Percentiles rank a stretch among this genome's conserved stretches.
These are phyloP conservation scores for Eucalyptus cloeziana DNA, from an alignment of 345 rosid species.

Conservation along the genomic window DNA sequence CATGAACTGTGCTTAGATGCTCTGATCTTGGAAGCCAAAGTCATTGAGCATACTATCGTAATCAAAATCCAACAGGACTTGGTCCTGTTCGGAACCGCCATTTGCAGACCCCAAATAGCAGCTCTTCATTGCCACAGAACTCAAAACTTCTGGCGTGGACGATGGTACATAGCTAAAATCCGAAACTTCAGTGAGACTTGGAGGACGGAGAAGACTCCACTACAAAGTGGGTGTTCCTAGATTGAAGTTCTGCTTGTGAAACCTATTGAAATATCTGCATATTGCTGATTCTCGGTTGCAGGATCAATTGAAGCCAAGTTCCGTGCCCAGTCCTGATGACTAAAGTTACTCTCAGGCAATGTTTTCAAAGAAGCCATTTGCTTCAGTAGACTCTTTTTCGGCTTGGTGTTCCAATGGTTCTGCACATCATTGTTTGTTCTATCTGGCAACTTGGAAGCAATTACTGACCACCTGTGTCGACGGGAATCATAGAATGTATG, in stretches of 20 bases:
- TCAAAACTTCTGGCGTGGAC: neutral
- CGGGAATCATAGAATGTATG: neutral
- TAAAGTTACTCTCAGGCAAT: neutral
- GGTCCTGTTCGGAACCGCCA: neutral
- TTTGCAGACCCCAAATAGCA: neutral
- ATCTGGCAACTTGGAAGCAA: neutral
- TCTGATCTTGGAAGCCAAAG: neutral
- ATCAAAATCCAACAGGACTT: neutral
- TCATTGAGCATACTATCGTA: neutral
- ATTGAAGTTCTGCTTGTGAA: neutral
- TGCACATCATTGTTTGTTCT: neutral
- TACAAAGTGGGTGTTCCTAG: neutral
- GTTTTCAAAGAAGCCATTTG: neutral
- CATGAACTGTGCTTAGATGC: neutral
- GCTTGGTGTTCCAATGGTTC: conserved; percentile 3
- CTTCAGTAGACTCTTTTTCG: neutral
- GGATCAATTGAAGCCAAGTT: neutral
- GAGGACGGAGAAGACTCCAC: neutral
- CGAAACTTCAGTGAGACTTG: neutral
- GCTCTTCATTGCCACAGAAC: neutral
- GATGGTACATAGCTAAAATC: neutral
- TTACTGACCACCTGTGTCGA: neutral
- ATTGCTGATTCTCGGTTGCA: neutral
- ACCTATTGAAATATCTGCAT: neutral
- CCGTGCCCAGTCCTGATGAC: neutral